Percentiles rank a stretch among this genome's conserved stretches.
phyloP scores from a whole-genome alignment of 805 yeast species.

The Metschnikowia shivogae region DNA sequence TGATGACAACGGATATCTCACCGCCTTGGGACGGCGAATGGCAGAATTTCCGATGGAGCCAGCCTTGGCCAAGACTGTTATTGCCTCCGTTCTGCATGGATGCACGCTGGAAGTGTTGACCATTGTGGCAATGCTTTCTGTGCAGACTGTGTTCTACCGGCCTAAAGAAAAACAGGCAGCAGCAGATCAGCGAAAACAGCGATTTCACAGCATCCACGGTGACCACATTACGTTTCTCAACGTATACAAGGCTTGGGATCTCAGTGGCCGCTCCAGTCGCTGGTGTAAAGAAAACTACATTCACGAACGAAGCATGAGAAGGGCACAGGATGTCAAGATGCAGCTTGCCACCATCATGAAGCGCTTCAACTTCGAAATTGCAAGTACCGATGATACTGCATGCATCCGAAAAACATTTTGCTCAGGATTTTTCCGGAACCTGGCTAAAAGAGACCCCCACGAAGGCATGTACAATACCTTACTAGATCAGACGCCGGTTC shows the following conservation, averaged over 20 bases:
- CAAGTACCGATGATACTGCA: conserved; percentile 55
- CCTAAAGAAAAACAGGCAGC: conserved; percentile 72
- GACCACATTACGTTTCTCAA: conserved; percentile 83
- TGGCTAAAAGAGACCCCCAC: conserved; percentile 57
- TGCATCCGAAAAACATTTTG: conserved; percentile 57
- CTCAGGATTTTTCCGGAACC: conserved; percentile 64
- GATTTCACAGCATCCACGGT: conserved; percentile 71
- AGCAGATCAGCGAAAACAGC: conserved; percentile 73
- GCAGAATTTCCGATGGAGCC: conserved; percentile 97
- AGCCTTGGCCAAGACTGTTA: conserved; percentile 71
- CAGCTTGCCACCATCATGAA: conserved; percentile 62
- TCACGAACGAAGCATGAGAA: conserved; percentile 69
- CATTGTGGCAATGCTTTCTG: conserved; percentile 88
- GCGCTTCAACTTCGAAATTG: conserved; percentile 40
- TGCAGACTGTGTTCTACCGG: conserved; percentile 73
- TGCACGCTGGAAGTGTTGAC: conserved; percentile 80
- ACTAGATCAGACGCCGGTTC: conserved; percentile 67
- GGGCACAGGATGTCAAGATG: conserved; percentile 75
- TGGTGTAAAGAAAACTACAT: conserved; percentile 84
- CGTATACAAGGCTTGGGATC: conserved; percentile 73
- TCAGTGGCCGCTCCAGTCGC: conserved; percentile 46
- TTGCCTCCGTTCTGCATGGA: conserved; percentile 62
- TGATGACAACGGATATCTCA: conserved; percentile 71
- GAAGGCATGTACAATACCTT: conserved; percentile 56
- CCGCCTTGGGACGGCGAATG: conserved; percentile 75